phyloP scores from a whole-genome alignment of 2,329 filamentous ascomycete species.

The Simplicillium sp. region DNA sequence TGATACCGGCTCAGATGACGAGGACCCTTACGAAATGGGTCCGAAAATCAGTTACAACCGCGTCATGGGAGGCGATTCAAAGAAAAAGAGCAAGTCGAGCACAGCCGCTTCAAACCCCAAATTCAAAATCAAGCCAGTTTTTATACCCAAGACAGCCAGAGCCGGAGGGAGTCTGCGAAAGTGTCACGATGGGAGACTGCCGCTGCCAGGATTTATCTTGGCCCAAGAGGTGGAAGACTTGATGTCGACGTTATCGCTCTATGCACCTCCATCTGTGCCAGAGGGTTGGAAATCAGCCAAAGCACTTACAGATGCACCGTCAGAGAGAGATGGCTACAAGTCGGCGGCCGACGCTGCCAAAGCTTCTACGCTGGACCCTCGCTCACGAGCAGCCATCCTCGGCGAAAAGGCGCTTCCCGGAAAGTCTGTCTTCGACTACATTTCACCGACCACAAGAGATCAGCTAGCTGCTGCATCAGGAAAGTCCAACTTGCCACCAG shows the following conservation, averaged over 20 bases:
- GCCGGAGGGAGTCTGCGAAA: slow-evolving; percentile 33
- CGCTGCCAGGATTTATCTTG: slow-evolving; percentile 72
- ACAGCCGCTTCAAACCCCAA: slow-evolving; percentile 51
- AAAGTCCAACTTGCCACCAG: slow-evolving; percentile 66
- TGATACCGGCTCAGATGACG: slow-evolving; percentile 88
- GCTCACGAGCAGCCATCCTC: slow-evolving; percentile 66
- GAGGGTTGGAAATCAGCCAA: slow-evolving; percentile 63
- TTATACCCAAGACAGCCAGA: slow-evolving; percentile 51
- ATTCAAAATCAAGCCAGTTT: slow-evolving; percentile 59
- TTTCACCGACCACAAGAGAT: slow-evolving; percentile 69
- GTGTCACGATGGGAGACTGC: slow-evolving; percentile 75
- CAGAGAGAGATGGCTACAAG: slow-evolving; percentile 29
- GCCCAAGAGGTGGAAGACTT: slow-evolving; percentile 39
- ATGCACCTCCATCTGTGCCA: slow-evolving; percentile 59
- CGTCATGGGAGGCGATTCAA: slow-evolving; percentile 71
- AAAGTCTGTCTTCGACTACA: slow-evolving; percentile 92
- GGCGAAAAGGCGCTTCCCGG: slow-evolving; percentile 72
- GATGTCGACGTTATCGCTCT: slow-evolving; percentile 24
- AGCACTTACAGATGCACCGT: slow-evolving; percentile 10
- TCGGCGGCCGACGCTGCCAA: slow-evolving; percentile 73
- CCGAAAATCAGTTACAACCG: slow-evolving; percentile 84
- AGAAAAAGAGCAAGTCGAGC: slow-evolving; percentile 53
- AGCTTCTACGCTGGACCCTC: slow-evolving; percentile 64
- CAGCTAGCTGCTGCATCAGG: slow-evolving; percentile 69
- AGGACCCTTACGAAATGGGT: slow-evolving; percentile 87